Conservation (phyloP, 1,284 basidiomycete genomes). For the Rhodotorula sp. region DNA sequence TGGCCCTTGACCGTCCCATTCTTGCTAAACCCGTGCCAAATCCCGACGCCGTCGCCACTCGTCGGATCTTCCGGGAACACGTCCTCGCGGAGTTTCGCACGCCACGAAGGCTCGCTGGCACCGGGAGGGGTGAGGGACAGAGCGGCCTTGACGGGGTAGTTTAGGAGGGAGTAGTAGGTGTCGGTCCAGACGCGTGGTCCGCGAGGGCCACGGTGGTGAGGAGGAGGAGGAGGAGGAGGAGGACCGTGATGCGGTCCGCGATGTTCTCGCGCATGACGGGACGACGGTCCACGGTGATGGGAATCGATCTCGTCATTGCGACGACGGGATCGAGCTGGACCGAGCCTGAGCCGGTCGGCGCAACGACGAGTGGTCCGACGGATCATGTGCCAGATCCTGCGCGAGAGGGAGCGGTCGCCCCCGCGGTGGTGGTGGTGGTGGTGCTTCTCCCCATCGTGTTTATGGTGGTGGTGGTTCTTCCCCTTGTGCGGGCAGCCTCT, state of each 20-base stretch:
- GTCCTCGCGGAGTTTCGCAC: constrained; percentile 55
- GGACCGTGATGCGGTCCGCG: not conserved
- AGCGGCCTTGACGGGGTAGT: constrained; percentile 34
- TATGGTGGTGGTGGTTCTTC: not conserved
- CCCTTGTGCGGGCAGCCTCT: not conserved
- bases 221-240: not conserved
- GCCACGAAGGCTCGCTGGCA: constrained; percentile 57
- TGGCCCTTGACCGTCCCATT: constrained; percentile 55
- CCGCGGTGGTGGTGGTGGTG: not conserved
- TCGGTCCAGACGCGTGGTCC: constrained; percentile 69
- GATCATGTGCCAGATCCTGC: not conserved
- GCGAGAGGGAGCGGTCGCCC: too few relatives aligned
- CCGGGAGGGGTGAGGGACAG: constrained; percentile 45
- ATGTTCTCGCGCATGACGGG: not conserved
- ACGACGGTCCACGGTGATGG: not conserved
- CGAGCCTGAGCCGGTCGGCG: not conserved
- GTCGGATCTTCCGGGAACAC: constrained; percentile 53
- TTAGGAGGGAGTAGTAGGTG: constrained; percentile 65
- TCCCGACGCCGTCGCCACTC: constrained; percentile 46
- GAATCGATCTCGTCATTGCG: not conserved
- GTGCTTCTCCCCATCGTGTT: not conserved
- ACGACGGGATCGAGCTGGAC: not conserved
- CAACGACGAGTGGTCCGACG: not conserved
- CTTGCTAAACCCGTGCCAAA: constrained; percentile 52
- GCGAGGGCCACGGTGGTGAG: not conserved